Conservation (phyloP, 2,329 filamentous ascomycete genomes). For the Penicillium rolfsii region DNA sequence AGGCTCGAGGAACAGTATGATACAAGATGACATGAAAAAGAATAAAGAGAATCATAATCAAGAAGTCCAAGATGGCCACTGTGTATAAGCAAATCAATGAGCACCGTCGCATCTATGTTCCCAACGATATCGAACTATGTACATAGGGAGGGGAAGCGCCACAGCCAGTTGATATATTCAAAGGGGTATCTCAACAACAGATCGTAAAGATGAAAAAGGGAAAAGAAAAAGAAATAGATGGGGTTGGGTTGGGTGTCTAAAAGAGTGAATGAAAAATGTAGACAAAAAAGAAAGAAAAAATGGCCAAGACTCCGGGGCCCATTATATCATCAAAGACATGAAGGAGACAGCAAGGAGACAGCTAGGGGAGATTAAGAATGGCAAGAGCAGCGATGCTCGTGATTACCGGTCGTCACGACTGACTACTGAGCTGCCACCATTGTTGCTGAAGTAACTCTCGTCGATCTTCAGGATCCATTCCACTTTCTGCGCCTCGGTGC, state of each 20-base stretch:
- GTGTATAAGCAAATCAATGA: conserved; percentile 14
- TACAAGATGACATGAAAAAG: background rate
- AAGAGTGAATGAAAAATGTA: conserved; percentile 6
- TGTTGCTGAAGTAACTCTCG: conserved; percentile 67
- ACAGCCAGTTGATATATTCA: conserved; percentile 40
- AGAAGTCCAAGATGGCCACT: conserved; percentile 13
- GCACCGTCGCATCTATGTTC: conserved; percentile 33
- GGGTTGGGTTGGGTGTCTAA: conserved; percentile 7
- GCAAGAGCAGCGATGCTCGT: background rate
- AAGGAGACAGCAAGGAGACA: conserved; percentile 11
- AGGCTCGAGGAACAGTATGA: background rate
- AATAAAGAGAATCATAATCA: background rate
- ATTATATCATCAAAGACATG: conserved; percentile 30
- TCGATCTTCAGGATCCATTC: conserved; percentile 98
- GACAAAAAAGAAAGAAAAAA: conserved; percentile 16
- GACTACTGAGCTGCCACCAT: conserved; percentile 30
- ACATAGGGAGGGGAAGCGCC: conserved; percentile 36
- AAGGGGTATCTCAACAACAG: conserved; percentile 45
- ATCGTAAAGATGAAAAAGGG: conserved; percentile 26
- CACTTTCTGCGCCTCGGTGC: conserved; percentile 87
- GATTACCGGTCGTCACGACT: conserved; percentile 30
- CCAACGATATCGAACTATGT: conserved; percentile 37
- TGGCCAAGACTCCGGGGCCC: conserved; percentile 26
- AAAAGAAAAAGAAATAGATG: conserved; percentile 16
- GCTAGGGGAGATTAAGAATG: background rate